Evolutionary conservation across 768 basidiomycete species (phyloP).

Genomic region (Mycena belliarum): DNA sequence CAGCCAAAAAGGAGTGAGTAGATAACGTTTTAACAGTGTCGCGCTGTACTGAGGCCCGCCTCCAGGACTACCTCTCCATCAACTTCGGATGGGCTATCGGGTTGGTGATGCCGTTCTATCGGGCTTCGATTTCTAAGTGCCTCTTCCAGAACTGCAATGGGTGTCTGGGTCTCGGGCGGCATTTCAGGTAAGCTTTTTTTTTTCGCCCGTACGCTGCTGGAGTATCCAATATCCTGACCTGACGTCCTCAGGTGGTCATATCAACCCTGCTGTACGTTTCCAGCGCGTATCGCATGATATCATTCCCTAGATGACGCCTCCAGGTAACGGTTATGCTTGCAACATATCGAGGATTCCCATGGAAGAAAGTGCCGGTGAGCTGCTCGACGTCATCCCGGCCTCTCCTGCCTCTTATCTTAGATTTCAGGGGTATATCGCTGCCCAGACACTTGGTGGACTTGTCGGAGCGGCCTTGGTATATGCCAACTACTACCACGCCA

Average conservation of each 20-base stretch:
- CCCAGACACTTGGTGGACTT: conserved; percentile 66
- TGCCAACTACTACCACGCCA: conserved; percentile 70
- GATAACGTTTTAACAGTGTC: background rate
- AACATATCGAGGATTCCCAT: conserved; percentile 71
- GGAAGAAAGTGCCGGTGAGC: conserved; percentile 70
- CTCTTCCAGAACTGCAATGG: conserved; percentile 61
- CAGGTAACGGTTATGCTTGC: conserved; percentile 70
- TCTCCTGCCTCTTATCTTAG: background rate
- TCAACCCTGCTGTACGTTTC: conserved; percentile 64
- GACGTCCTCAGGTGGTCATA: conserved; percentile 57
- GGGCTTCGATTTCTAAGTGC: no score
- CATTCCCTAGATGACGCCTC: background rate
- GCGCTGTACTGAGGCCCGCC: background rate
- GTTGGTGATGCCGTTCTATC: no score
- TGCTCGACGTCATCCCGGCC: no score
- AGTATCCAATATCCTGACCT: no score
- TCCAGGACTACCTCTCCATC: conserved; percentile 30
- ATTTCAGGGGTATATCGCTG: conserved; percentile 49
- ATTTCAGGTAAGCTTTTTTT: conserved; percentile 47
- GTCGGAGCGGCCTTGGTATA: conserved; percentile 63
- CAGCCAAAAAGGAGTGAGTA: conserved; percentile 58
- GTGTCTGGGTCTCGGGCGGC: conserved; percentile 66
- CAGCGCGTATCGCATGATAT: no score
- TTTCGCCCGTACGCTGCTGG: no score
- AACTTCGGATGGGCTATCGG: conserved; percentile 61